A percentile compares a stretch with the other conserved stretches of the same genome.
Conservation (phyloP, 2,329 filamentous ascomycete species). For the Metarhizium sp. region DNA sequence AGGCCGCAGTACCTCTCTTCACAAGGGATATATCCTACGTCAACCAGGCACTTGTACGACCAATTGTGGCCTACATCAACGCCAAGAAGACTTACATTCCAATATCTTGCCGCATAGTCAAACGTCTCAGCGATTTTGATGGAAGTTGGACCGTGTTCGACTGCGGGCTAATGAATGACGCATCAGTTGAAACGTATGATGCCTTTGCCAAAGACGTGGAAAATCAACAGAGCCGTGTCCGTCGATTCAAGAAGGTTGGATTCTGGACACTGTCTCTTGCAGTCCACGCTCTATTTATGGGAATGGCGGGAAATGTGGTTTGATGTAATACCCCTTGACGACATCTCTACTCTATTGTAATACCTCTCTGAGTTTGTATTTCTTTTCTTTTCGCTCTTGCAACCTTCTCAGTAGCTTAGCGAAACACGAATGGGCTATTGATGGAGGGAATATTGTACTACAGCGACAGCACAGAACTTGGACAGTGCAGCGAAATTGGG, state of each 20-base stretch:
- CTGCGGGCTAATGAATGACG: constrained; percentile 85
- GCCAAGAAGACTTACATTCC: constrained; percentile 91
- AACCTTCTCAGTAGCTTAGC: not conserved
- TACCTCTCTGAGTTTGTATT: not conserved
- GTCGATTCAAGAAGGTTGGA: constrained; percentile 89
- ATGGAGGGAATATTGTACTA: not conserved
- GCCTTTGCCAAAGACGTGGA: constrained; percentile 89
- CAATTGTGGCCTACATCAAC: constrained; percentile 98
- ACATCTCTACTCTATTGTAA: not conserved
- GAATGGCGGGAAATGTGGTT: constrained; percentile 75
- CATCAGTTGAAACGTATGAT: constrained; percentile 87
- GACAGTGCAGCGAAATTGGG: not conserved
- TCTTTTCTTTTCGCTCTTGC: not conserved
- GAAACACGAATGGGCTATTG: not conserved
- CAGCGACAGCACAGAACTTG: not conserved
- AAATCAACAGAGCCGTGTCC: constrained; percentile 75
- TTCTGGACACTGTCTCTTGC: constrained; percentile 92
- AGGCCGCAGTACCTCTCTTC: constrained; percentile 86
- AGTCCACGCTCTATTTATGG: constrained; percentile 88
- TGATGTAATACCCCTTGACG: constrained; percentile 15
- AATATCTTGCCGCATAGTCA: constrained; percentile 88
- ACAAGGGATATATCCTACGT: constrained; percentile 88
- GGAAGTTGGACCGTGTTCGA: constrained; percentile 94
- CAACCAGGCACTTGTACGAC: constrained; percentile 88
- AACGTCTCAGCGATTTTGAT: constrained; percentile 80